Percentiles rank a stretch among this genome's conserved stretches.
These are phyloP conservation scores for Nitzschia sp. DNA, from an alignment of 108 stramenopile species.

Conservation along the genomic window DNA sequence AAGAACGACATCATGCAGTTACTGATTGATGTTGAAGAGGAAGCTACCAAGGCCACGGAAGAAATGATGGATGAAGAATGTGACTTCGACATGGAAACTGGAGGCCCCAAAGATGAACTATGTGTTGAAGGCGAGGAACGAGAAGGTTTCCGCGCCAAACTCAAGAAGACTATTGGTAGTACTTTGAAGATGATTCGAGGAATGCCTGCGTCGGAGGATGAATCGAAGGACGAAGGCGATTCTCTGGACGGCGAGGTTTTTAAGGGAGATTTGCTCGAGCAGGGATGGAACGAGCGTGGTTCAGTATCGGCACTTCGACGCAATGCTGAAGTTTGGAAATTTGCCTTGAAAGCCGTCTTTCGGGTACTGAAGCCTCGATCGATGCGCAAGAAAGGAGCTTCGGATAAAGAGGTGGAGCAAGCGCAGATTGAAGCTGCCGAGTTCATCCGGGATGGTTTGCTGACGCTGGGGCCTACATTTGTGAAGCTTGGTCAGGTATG, in stretches of 20 bases:
- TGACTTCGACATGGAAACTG: constrained; percentile 54
- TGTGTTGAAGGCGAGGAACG: constrained; percentile 68
- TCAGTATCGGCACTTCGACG: constrained; percentile 59
- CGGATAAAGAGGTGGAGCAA: constrained; percentile 61
- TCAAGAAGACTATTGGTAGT: constrained; percentile 57
- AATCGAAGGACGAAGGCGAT: constrained; percentile 14
- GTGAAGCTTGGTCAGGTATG: constrained; percentile 86
- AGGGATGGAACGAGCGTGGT: constrained; percentile 79
- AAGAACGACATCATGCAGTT: constrained; percentile 22
- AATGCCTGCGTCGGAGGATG: constrained; percentile 33
- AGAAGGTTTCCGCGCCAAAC: constrained; percentile 44
- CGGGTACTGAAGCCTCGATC: constrained; percentile 74
- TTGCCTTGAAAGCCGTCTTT: constrained; percentile 80
- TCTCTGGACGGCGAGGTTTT: constrained; percentile 15
- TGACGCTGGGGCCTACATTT: constrained; percentile 92
- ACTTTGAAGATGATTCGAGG: constrained; percentile 58
- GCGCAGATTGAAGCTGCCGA: constrained; percentile 76
- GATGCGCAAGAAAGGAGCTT: constrained; percentile 66
- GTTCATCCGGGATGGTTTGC: constrained; percentile 86
- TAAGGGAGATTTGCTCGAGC: constrained; percentile 78
- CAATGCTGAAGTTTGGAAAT: constrained; percentile 90
- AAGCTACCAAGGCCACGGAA: constrained; percentile 53
- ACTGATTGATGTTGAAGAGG: constrained; percentile 50
- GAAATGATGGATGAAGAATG: constrained; percentile 75
- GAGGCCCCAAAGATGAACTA: constrained; percentile 55